A percentile compares a stretch with the other conserved stretches of the same genome.
Evolutionary conservation across 75 land plant genomes (phyloP).

Genomic region (Isoetes taiwanensis): DNA sequence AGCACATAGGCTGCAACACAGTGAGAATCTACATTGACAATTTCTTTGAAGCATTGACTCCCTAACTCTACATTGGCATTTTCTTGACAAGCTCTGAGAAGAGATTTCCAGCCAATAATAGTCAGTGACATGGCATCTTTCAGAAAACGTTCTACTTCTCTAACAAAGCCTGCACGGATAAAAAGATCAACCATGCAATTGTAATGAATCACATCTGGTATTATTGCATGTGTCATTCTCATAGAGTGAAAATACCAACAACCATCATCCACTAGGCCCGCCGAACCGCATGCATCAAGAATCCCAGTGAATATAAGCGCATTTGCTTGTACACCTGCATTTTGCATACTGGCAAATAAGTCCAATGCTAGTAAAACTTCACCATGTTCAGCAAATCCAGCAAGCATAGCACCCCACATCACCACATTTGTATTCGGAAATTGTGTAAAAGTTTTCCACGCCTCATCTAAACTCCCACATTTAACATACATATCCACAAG

Average conservation of each 20-base stretch:
- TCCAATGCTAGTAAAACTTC: conserved; percentile 9
- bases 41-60: too few relatives aligned
- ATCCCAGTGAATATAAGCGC: conserved; percentile 6
- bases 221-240: background rate
- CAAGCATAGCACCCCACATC: conserved; percentile 12
- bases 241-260: background rate
- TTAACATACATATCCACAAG: conserved; percentile 12
- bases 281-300: conserved; percentile 9
- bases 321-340: conserved; percentile 6
- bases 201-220: conserved; percentile 8
- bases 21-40: too few relatives aligned
- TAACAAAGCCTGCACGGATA: conserved; percentile 1
- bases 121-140: too few relatives aligned
- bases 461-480: conserved; percentile 8
- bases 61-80: too few relatives aligned
- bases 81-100: too few relatives aligned
- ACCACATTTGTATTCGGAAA: background rate
- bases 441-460: background rate
- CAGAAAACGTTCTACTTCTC: too few relatives aligned
- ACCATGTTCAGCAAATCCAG: conserved; percentile 20
- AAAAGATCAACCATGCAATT: conserved; percentile 15
- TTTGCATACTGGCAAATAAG: conserved; percentile 14
- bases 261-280: conserved; percentile 10
- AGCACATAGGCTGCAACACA: too few relatives aligned
- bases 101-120: too few relatives aligned